phyloP scores from a whole-genome alignment of 2,329 filamentous ascomycete genomes.

The Verticillium klebahnii region DNA sequence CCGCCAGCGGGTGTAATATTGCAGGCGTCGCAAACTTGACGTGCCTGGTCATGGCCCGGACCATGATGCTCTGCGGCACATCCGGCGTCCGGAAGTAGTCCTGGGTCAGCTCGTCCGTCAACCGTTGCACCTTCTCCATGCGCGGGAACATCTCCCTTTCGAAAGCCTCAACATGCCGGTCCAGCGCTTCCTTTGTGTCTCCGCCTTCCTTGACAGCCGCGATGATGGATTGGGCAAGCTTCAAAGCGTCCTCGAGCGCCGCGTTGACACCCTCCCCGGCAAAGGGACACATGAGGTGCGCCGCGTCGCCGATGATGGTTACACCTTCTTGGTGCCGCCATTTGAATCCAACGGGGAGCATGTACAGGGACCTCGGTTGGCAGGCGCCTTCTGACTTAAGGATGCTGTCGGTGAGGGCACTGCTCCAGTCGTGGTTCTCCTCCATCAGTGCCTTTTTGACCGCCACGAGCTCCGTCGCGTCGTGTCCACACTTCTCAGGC shows the following conservation, averaged over 20 bases:
- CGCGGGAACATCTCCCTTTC: conserved; percentile 35
- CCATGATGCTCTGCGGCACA: conserved; percentile 37
- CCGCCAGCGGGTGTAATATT: conserved; percentile 24
- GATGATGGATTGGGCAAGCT: conserved; percentile 40
- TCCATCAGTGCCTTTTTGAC: conserved; percentile 32
- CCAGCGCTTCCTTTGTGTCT: conserved; percentile 19
- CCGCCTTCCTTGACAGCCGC: conserved; percentile 15
- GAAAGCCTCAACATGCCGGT: conserved; percentile 26
- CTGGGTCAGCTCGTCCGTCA: conserved; percentile 40
- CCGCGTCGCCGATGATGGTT: conserved; percentile 55
- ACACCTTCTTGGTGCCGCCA: conserved; percentile 45
- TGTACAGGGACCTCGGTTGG: conserved; percentile 41
- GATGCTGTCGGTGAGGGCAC: conserved; percentile 19
- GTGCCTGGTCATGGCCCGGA: conserved; percentile 26
- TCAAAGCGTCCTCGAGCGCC: conserved; percentile 48
- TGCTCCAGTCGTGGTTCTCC: conserved; percentile 34
- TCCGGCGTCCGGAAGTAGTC: conserved; percentile 43
- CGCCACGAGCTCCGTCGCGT: conserved; percentile 32
- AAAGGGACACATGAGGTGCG: conserved; percentile 55
- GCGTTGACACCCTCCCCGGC: conserved; percentile 57
- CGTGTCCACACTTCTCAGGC: conserved; percentile 35
- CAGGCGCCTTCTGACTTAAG: conserved; percentile 34
- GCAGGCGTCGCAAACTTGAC: conserved; percentile 23
- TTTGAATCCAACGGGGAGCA: conserved; percentile 42
- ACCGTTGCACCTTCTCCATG: conserved; percentile 28